These are phyloP conservation scores for Straminergon stramineum DNA, from an alignment of 225 moss, liverwort and hornwort species.

Conservation along the genomic window DNA sequence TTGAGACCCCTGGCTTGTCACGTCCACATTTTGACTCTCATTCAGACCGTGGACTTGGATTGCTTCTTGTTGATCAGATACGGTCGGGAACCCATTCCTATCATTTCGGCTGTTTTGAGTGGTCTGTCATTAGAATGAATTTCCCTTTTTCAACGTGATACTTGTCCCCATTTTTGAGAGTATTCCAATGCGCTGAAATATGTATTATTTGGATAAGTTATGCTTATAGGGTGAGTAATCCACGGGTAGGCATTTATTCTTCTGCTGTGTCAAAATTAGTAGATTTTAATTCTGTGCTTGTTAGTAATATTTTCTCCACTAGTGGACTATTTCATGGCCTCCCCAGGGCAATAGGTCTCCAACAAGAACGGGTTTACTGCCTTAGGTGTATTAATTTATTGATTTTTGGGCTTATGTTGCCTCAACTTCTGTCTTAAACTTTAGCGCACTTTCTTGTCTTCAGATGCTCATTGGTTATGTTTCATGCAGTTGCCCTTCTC, in stretches of 20 bases:
- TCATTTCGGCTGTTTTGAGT: background rate
- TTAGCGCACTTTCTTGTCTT: background rate
- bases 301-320: background rate
- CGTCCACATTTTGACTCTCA: background rate
- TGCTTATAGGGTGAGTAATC: background rate
- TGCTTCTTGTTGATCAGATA: background rate
- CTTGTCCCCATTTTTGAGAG: background rate
- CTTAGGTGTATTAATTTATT: background rate
- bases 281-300: background rate
- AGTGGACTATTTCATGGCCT: background rate
- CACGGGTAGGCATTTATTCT: background rate
- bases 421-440: background rate
- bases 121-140: background rate
- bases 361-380: background rate
- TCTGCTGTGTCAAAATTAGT: background rate
- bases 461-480: background rate
- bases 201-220: background rate
- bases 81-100: background rate
- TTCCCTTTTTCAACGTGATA: background rate
- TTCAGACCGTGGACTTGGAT: background rate
- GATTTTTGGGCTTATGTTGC: background rate
- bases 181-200: background rate
- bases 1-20: background rate
- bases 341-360: background rate
- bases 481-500: constrained; percentile 75